Base-by-base conservation (phyloP, 441 rosid species). In the Biscutella laevigata region DNA sequence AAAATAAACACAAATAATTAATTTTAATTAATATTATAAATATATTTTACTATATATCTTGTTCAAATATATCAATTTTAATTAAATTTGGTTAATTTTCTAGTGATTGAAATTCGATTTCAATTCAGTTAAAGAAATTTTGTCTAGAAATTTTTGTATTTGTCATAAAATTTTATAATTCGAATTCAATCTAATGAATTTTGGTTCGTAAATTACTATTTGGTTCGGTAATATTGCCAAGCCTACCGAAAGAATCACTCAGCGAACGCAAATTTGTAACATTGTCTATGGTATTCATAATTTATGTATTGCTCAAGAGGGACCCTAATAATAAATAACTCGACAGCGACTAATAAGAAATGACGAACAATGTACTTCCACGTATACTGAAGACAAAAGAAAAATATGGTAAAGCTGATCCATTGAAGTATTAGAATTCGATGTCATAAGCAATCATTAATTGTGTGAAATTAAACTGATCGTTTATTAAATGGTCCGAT, bases 401-500 rank as follows among this genome's bases (percentile, higher is more conserved):
- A n/a, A 12, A n/a, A 38, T 11, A 5, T 6, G 30, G 14, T 9
- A 21, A 36, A 53, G 41, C 21, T 53, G 14, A 22, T 26, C 12
- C 4, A 5, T 24, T 50, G 7, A 25, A 25, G 9, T 6, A 6
- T 14, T 14, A 15, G 42, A 40, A 38, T 29, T 21, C 20, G 25
- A 40, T 12, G 12, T 17, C 45, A 43, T 26, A 52, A 61, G 10
- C 32, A 51, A 25, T 27, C 47, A 27, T 20, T 43, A 19, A 15
- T 29, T 61, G 17, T 11, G 21, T 36, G 19, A 32, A 40, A 53
- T 29, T 44, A 28, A 54, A 21, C 34, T 38, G 30, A 55, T 54
- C 22, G 55, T 55, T 62, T 16, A 46, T 25, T 32, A 38, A 14
- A 30, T 7, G 62, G 57, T 32, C 49, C 56, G 45, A 36, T 21